These are phyloP conservation scores for Lentinula sp. DNA, from an alignment of 768 basidiomycete species.

Conservation along the genomic window DNA sequence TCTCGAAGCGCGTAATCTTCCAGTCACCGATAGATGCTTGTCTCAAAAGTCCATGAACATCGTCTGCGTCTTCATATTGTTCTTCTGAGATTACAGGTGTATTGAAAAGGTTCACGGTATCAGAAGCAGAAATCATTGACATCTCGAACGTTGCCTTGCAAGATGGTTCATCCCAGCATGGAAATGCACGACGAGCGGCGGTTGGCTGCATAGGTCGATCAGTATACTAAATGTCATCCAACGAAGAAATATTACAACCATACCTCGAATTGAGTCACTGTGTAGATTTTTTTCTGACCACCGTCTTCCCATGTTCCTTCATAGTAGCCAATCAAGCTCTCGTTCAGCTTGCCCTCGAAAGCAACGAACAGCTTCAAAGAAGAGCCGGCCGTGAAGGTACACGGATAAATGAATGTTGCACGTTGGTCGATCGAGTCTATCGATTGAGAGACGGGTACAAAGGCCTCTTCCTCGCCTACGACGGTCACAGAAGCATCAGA, in stretches of 20 bases:
- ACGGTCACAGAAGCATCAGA: slow-evolving; percentile 37
- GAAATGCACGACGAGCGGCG: slow-evolving; percentile 73
- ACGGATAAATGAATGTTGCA: not conserved
- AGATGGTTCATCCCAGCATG: slow-evolving; percentile 71
- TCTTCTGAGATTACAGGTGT: slow-evolving; percentile 51
- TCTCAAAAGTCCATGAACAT: slow-evolving; percentile 9
- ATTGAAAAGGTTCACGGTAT: slow-evolving; percentile 59
- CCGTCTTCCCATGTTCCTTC: slow-evolving; percentile 54
- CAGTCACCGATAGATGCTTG: slow-evolving; percentile 33
- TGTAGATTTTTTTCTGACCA: slow-evolving; percentile 59
- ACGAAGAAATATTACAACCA: not conserved
- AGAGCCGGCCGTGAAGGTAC: slow-evolving; percentile 65
- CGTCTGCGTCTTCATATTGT: slow-evolving; percentile 10
- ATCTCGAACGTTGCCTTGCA: slow-evolving; percentile 62
- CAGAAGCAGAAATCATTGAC: slow-evolving; percentile 49
- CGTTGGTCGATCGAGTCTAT: not conserved
- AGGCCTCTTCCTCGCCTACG: not conserved
- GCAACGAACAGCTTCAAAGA: slow-evolving; percentile 64
- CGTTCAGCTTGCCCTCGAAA: slow-evolving; percentile 64
- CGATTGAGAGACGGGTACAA: not conserved
- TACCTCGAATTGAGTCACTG: slow-evolving; percentile 89
- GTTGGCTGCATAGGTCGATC: slow-evolving; percentile 53
- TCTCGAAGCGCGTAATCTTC: slow-evolving; percentile 59
- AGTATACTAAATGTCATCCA: no score
- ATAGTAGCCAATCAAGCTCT: slow-evolving; percentile 82